Evolutionary conservation across 345 rosid genomes (phyloP).

Genomic region (Rhizophora mangle): DNA sequence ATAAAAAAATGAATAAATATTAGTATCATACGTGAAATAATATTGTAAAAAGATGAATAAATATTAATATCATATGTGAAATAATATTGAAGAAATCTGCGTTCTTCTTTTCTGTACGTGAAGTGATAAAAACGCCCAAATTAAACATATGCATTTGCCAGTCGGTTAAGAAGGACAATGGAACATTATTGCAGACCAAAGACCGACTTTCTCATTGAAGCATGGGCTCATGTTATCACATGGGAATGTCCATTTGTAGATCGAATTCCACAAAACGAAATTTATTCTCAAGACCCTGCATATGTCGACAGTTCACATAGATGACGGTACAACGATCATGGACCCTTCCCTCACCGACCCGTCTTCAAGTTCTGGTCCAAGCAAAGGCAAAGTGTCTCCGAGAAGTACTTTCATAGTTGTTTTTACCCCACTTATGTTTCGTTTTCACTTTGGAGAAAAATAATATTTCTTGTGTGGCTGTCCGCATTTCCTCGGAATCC

Average conservation of each 20-base stretch:
- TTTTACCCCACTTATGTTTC: no score
- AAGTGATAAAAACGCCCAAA: no score
- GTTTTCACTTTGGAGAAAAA: no score
- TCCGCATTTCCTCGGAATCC: no score
- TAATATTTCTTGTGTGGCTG: no score
- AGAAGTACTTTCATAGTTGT: neutral
- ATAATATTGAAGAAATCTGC: no score
- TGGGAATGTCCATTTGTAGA: conserved; percentile 25
- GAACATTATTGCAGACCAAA: conserved; percentile 5
- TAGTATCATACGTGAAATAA: no score
- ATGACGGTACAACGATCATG: neutral
- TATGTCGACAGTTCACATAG: neutral
- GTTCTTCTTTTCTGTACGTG: no score
- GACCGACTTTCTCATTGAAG: conserved; percentile 14
- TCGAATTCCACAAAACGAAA: neutral
- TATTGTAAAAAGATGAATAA: no score
- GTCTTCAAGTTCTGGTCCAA: neutral
- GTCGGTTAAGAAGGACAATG: conserved; percentile 6
- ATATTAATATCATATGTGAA: no score
- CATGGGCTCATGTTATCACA: conserved; percentile 26
- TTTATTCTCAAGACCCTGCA: neutral
- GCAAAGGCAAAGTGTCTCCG: neutral
- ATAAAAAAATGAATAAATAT: no score
- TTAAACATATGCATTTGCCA: no score
- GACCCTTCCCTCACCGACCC: neutral